Percentiles rank a stretch among this genome's conserved stretches.
Conservation (phyloP, 2,329 filamentous ascomycete species). For the Eutypa lata region DNA sequence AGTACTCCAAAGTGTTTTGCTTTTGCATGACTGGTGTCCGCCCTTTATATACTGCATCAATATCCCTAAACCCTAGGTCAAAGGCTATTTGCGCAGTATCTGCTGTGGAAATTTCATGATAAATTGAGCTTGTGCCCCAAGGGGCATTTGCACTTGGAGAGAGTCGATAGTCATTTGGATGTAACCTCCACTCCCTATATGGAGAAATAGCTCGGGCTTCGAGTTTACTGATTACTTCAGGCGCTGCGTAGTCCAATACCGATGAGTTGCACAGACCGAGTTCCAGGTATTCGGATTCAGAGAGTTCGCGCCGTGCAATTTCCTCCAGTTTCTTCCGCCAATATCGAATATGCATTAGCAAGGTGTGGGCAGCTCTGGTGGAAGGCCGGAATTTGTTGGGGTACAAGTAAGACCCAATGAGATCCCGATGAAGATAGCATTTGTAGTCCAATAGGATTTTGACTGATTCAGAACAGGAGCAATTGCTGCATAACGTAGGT, state of each 20-base stretch:
- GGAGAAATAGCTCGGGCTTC: background rate
- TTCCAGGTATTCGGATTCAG: background rate
- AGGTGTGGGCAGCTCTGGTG: no score
- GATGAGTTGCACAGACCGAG: background rate
- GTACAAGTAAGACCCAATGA: no score
- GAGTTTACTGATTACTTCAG: background rate
- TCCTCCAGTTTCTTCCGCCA: background rate
- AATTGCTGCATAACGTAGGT: background rate
- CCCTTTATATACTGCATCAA: background rate
- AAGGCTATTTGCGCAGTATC: background rate
- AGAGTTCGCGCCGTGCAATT: background rate
- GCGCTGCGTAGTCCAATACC: background rate
- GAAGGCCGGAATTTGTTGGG: no score
- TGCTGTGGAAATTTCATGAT: background rate
- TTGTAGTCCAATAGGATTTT: background rate
- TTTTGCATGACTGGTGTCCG: background rate
- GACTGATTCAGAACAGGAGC: background rate
- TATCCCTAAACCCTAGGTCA: background rate
- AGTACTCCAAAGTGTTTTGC: background rate
- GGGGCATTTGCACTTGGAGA: background rate
- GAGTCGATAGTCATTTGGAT: background rate
- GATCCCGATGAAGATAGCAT: background rate
- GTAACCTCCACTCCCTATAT: background rate
- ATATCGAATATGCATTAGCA: background rate
- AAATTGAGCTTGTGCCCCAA: background rate